Percentiles rank a stretch among this genome's conserved stretches.
Conservation (phyloP, 1,139 yeast genomes). For the Hemisphaericaspora xylanilytica region DNA sequence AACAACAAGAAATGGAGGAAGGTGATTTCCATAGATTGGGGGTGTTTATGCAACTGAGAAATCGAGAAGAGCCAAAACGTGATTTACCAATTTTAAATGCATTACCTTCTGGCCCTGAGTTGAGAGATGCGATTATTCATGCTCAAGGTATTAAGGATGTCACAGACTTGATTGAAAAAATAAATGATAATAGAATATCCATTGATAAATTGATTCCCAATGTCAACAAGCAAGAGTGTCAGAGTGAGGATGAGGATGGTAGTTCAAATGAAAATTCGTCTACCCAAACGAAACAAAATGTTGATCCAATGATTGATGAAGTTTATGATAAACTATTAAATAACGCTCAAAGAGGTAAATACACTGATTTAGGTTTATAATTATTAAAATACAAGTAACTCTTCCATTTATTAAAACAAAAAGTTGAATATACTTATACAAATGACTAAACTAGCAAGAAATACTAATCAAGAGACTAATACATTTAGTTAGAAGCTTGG, state of each 20-base stretch:
- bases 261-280: constrained; percentile 30
- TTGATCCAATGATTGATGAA: constrained; percentile 53
- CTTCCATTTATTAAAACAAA: constrained; percentile 3
- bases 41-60: constrained; percentile 62
- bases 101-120: constrained; percentile 72
- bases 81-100: constrained; percentile 37
- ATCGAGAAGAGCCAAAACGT: constrained; percentile 15
- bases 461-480: not conserved
- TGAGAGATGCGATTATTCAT: constrained; percentile 65
- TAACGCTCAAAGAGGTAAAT: constrained; percentile 62
- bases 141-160: constrained; percentile 78
- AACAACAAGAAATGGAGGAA: constrained; percentile 82
- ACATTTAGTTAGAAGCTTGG: constrained; percentile 51
- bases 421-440: not conserved
- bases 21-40: constrained; percentile 90
- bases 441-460: constrained; percentile 1
- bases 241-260: constrained; percentile 15
- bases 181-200: constrained; percentile 51
- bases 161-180: constrained; percentile 64
- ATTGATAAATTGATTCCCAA: constrained; percentile 44
- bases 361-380: constrained; percentile 16
- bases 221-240: constrained; percentile 3
- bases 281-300: constrained; percentile 27
- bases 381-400: constrained; percentile 1
- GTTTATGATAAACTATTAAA: constrained; percentile 69